Percentiles rank a stretch among this genome's conserved stretches.
phyloP scores from a whole-genome alignment of 306 rosid genomes.

The Rubus parviflorus region DNA sequence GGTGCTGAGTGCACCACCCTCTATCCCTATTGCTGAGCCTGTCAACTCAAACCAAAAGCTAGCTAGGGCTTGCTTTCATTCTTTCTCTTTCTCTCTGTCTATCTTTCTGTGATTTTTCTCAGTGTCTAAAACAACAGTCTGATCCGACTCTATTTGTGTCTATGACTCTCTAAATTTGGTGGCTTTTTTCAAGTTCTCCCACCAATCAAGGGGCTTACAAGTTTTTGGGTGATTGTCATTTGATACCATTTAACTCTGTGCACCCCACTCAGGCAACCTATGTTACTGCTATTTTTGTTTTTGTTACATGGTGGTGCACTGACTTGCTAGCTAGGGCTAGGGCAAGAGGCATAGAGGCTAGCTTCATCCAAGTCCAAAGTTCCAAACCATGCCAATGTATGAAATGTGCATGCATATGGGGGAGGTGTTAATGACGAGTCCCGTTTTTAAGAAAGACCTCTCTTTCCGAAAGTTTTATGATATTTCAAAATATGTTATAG shows the following conservation, averaged over 20 bases:
- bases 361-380: too few relatives aligned
- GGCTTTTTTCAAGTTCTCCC: slow-evolving; percentile 25
- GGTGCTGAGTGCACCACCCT: slow-evolving; percentile 55
- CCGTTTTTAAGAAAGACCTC: too few relatives aligned
- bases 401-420: neutral
- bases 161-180: slow-evolving; percentile 8
- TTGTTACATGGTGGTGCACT: slow-evolving; percentile 13
- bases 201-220: slow-evolving; percentile 34
- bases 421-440: too few relatives aligned
- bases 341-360: neutral
- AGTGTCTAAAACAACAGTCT: neutral
- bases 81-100: neutral
- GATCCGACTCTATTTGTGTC: neutral
- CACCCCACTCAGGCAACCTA: slow-evolving; percentile 61
- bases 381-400: neutral
- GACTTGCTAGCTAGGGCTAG: slow-evolving; percentile 19
- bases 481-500: neutral
- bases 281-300: slow-evolving; percentile 17
- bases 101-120: neutral
- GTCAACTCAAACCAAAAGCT: slow-evolving; percentile 36
- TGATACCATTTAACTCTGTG: slow-evolving; percentile 32
- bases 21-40: slow-evolving; percentile 39
- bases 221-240: slow-evolving; percentile 37
- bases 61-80: neutral
- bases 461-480: neutral